These are phyloP conservation scores for Eragrostis tef DNA, from an alignment of 202 grass and related monocot species.

Conservation along the genomic window DNA sequence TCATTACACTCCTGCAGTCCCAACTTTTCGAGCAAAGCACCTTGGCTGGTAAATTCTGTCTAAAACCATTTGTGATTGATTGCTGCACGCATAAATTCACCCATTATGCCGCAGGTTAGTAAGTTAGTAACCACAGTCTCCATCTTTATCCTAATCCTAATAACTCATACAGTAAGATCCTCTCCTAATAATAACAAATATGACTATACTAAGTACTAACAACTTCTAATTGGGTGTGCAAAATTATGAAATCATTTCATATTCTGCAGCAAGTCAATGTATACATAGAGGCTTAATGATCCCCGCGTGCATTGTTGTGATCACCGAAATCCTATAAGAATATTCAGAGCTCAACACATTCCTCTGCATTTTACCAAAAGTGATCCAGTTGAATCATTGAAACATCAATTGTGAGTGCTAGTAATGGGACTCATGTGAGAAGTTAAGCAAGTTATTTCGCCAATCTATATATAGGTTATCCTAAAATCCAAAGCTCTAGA, in stretches of 20 bases:
- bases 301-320: constrained; percentile 12
- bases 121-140: not conserved
- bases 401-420: not conserved
- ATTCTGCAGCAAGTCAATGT: not conserved
- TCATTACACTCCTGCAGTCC: constrained; percentile 50
- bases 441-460: not conserved
- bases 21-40: constrained; percentile 51
- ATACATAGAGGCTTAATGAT: not conserved
- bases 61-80: constrained; percentile 24
- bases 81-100: constrained; percentile 13
- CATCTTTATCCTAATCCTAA: not conserved
- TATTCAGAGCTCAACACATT: not conserved
- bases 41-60: constrained; percentile 14
- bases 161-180: not conserved
- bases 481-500: constrained; percentile 9
- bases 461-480: not conserved
- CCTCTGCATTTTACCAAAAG: not conserved
- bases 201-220: not conserved
- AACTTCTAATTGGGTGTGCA: not conserved
- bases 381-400: not conserved
- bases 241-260: not conserved
- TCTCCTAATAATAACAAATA: not conserved
- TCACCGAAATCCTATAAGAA: not conserved
- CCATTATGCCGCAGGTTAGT: constrained; percentile 15
- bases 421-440: not conserved